Evolutionary conservation across 257 asterid species (phyloP), one percentile per base, ranked within the genome.

Genomic region (Ophiorrhiza pumila): DNA sequence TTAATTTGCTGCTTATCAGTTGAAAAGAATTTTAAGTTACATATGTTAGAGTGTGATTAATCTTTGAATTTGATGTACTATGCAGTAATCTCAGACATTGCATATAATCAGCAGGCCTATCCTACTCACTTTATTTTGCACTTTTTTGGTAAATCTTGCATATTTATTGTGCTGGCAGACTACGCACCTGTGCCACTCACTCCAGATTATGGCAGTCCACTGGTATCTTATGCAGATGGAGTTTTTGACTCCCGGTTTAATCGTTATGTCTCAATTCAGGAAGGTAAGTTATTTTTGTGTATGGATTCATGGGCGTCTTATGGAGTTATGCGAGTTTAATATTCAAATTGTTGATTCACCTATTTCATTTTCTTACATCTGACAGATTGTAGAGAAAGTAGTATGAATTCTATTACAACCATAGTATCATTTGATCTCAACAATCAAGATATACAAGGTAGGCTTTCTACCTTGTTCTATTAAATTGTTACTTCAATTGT

Each of bases 181-280:
- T 78, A 95, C 70, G 84, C 74, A 78, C 97, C 97, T n/a, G 77
- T 81, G 80, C 97, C 99, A n/a, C 82, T 94, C 66, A 94, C 99
- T 42, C 97, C 97, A 20, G 95, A 94, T 78, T 91, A 91, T 65
- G 84, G 90, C 20, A 89, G 86, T 39, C 89, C 90, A 42, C 82
- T 72, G 43, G 97, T 88, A 73, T 88, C 89, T 76, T 94, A 87
- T 81, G 99, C 99, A 39, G 99, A 94, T 75, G 97, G 97, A 77
- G 91, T 91, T 62, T 86, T 85, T 86, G 97, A 94, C 77, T 79
- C 86, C 43, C 92, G 90, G 69, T 86, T 85, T 80, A 87, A 87
- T 78, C 93, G 97, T 60, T 91, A 80, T 73, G 79, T 94, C 74
- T 79, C 97, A 35, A 90, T 94, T 46, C 87, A 81, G 80, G 99